These are phyloP conservation scores for Agaricus blazei DNA, from an alignment of 768 basidiomycete genomes.

Conservation along the genomic window DNA sequence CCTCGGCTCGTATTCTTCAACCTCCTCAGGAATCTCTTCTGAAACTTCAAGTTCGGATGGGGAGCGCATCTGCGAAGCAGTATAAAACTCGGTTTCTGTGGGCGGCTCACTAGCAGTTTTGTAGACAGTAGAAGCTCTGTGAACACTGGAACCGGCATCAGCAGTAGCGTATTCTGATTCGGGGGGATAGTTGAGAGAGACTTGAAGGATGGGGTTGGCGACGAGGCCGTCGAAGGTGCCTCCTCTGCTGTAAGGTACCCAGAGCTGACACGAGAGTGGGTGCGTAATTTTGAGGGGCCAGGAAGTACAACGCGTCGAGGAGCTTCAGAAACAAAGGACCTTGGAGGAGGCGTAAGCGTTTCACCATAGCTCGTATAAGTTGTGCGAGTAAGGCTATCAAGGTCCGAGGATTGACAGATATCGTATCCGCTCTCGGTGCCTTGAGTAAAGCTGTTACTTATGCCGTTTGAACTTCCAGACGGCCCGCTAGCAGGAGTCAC, in stretches of 20 bases:
- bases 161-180: constrained; percentile 41
- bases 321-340: constrained; percentile 21
- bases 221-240: constrained; percentile 26
- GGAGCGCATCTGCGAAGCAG: constrained; percentile 30
- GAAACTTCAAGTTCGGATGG: not conserved
- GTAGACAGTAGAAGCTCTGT: constrained; percentile 28
- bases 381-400: constrained; percentile 31
- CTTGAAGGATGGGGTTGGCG: constrained; percentile 23
- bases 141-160: constrained; percentile 24
- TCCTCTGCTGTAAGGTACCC: constrained; percentile 40
- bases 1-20: too few relatives aligned
- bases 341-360: constrained; percentile 26
- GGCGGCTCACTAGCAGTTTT: constrained; percentile 28
- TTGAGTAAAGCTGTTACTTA: constrained; percentile 23
- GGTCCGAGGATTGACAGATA: constrained; percentile 47
- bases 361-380: constrained; percentile 20
- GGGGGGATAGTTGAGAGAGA: constrained; percentile 26
- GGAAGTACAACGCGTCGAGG: constrained; percentile 25
- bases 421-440: constrained; percentile 51
- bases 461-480: constrained; percentile 13
- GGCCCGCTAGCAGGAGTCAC: not conserved
- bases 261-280: constrained; percentile 45
- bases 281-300: constrained; percentile 30
- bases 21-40: constrained; percentile 24
- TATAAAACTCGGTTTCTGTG: constrained; percentile 40